These are phyloP conservation scores for Psidium friedrichsthalianum DNA, from an alignment of 345 rosid species.

Conservation along the genomic window DNA sequence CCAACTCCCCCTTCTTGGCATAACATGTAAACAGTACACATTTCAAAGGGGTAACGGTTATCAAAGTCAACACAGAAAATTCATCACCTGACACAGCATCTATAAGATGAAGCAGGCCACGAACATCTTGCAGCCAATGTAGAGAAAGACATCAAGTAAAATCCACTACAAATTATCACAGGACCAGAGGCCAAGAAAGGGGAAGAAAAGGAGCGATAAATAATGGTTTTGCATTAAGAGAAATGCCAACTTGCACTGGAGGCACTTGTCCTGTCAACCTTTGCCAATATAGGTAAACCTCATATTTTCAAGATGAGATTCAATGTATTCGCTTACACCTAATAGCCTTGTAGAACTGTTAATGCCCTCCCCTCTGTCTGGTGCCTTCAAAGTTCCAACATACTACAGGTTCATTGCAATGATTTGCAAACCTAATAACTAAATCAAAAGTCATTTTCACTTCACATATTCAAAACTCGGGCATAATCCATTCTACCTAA, in stretches of 20 bases:
- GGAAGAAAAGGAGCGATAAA: neutral
- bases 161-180: neutral
- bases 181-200: neutral
- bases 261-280: neutral
- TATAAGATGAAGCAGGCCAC: neutral
- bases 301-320: neutral
- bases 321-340: neutral
- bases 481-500: neutral
- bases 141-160: neutral
- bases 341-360: neutral
- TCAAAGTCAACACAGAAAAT: neutral
- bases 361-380: neutral
- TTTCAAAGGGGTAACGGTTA: neutral
- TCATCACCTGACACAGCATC: neutral
- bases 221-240: neutral
- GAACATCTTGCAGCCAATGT: neutral
- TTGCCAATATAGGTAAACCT: neutral
- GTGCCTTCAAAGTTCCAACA: neutral
- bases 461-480: neutral
- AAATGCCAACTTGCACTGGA: neutral
- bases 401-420: neutral
- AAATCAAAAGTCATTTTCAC: neutral
- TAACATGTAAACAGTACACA: neutral
- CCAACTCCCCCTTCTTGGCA: neutral
- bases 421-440: neutral